phyloP scores from a whole-genome alignment of 306 rosid genomes.

The Lupinus albus region DNA sequence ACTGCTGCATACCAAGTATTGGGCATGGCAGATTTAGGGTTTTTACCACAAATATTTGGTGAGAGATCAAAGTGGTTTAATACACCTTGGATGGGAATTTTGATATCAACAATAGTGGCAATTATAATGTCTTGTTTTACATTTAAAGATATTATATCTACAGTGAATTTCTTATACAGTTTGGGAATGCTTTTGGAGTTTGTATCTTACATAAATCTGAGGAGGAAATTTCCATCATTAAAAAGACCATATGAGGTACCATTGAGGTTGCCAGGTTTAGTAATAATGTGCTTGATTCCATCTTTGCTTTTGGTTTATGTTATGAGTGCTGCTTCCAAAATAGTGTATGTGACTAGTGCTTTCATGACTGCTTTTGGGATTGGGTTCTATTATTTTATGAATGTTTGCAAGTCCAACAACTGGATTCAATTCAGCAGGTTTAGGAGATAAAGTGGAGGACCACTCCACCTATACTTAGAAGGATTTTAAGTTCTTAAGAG shows the following conservation, averaged over 20 bases:
- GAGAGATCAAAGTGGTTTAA: slow-evolving; percentile 55
- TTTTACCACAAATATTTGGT: slow-evolving; percentile 43
- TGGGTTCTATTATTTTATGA: neutral
- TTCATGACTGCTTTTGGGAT: slow-evolving; percentile 6
- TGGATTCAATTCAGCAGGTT: no score
- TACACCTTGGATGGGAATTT: slow-evolving; percentile 55
- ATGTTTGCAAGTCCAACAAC: no score
- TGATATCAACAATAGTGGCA: no score
- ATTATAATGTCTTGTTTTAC: slow-evolving; percentile 40
- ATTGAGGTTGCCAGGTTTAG: slow-evolving; percentile 43
- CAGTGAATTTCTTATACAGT: slow-evolving; percentile 64
- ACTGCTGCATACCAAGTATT: no score
- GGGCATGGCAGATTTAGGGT: no score
- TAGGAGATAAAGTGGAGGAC: no score
- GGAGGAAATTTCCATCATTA: slow-evolving; percentile 45
- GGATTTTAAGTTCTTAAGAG: no score
- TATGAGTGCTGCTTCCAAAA: slow-evolving; percentile 44
- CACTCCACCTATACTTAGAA: no score
- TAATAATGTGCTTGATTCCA: slow-evolving; percentile 60
- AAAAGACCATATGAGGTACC: slow-evolving; percentile 59
- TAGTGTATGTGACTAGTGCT: slow-evolving; percentile 48
- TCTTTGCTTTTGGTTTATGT: slow-evolving; percentile 50
- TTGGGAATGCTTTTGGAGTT: slow-evolving; percentile 67
- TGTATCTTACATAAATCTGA: slow-evolving; percentile 57
- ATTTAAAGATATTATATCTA: slow-evolving; percentile 50